Evolutionary conservation across 2,329 filamentous ascomycete genomes (phyloP).

Genomic region (Periconia sp.): DNA sequence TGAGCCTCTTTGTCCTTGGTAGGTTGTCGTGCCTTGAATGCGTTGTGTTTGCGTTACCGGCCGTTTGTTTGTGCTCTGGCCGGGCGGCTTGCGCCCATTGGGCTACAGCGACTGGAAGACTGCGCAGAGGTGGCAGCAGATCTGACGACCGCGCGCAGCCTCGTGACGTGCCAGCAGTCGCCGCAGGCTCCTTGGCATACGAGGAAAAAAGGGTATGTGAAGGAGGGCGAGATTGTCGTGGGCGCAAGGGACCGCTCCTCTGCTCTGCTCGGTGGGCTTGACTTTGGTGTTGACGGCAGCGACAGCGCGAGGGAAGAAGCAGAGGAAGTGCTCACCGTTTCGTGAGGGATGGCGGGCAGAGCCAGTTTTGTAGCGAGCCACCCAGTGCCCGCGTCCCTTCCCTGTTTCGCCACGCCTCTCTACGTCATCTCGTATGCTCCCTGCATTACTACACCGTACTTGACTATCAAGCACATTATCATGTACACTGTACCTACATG

Average conservation of each 20-base stretch:
- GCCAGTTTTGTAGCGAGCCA: slow-evolving; percentile 36
- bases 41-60: too few species aligned
- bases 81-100: slow-evolving; percentile 38
- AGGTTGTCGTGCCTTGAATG: slow-evolving; percentile 33
- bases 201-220: background rate
- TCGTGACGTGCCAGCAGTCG: slow-evolving; percentile 26
- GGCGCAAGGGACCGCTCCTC: slow-evolving; percentile 45
- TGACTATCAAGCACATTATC: too few species aligned
- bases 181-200: slow-evolving; percentile 13
- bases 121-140: slow-evolving; percentile 19
- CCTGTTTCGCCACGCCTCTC: slow-evolving; percentile 27
- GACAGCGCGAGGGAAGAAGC: slow-evolving; percentile 7
- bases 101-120: slow-evolving; percentile 22
- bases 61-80: slow-evolving; percentile 33
- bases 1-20: slow-evolving; percentile 29
- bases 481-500: too few species aligned
- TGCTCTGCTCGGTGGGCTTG: slow-evolving; percentile 1
- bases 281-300: background rate
- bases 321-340: slow-evolving; percentile 37
- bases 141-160: slow-evolving; percentile 17
- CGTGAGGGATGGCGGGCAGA: slow-evolving; percentile 23
- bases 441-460: too few species aligned
- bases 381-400: slow-evolving; percentile 22
- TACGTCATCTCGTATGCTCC: too few species aligned
- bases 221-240: slow-evolving; percentile 19